Evolutionary conservation across 345 rosid species (phyloP), one percentile per base, ranked within the genome.

Genomic region (Salix exigua): DNA sequence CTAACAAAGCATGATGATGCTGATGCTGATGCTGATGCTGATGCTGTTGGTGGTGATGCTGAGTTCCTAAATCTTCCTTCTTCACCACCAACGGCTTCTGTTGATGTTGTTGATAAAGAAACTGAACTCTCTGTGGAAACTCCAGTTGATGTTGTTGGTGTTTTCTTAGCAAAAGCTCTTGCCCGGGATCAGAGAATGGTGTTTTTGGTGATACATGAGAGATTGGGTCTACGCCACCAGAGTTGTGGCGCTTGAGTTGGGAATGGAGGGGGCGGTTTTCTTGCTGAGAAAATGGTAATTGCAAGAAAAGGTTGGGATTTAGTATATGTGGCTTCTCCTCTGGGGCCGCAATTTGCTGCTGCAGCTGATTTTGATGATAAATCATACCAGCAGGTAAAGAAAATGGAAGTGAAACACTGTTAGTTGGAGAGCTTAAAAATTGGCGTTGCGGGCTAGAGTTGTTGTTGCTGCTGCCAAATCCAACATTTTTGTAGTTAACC

Each of bases 241-340:
- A 51, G 74, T 82, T 82, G 63, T 83, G 87, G 62, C 89, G 81
- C 80, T 87, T 87, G 12, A 76, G 79, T 66, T 82, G 86, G 70
- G 84, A 85, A 68, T 81, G 87, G 51, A 84, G 84, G 23, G 83
- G 68, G 53, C 76, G 75, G 40, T 75, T 83, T 66, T 84, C 82
- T 71, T 84, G 75, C 63, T 67, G 77, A 8, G 67, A 68, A 75
- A 64, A 82, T 23, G 79, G 58, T 21, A 81, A 48, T 48, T 86
- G 85, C 73, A 83, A 55, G 81, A 85, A 75, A 51, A 83, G 74
- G 83, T 72, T 83, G 0, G 85, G 83, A 72, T 81, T 71, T 16
- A 83, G 73, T 77, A 82, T 66, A 48, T 78, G 86, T 7, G 85
- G 87, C 69, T 83, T 86, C 66, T 79, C 84, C 70, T 82, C 85